Base-by-base conservation (phyloP, 495 filamentous ascomycete genomes). In the Penicillium daleae region DNA sequence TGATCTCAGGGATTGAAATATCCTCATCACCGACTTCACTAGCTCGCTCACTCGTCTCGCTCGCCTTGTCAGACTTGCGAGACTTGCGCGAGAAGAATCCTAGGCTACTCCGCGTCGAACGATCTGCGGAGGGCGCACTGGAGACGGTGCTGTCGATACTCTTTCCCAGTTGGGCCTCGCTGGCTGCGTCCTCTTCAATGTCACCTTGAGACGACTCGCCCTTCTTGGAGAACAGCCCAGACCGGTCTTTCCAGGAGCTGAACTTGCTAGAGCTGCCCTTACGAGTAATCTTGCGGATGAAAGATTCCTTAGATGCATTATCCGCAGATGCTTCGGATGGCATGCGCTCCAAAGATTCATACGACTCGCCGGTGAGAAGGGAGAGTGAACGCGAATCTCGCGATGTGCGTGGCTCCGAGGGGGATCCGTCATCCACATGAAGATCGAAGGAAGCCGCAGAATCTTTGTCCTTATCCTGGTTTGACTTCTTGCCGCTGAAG, bases 211-310 rank as follows among this genome's bases (percentile, higher is more conserved):
- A 73, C 19, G 82, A 74, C 54, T 83, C 80, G 19, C 82, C 84
- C 61, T 88, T 89, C 73, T 89, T 90, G 42, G 82, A 87, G 55
- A 88, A 84, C 6, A 87, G 71, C 19, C 83, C 80, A 24, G 83
- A 85, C 58, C 89, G 87, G 53, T 86, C 84, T 64, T 90, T 88
- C 64, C 88, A 90, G 6, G 89, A 84, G 68, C 87, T 89, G 75
- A 92, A 92, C 74, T 92, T 93, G 72, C 88, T 85, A 21, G 89
- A 90, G 74, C 88, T 91, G 58, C 90, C 85, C 70, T 93, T 93
- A 51, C 90, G 87, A 24, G 90, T 88, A 61, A 93, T 85, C 69
- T 91, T 90, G 61, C 87, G 83, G 63, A 88, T 85, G 42, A 92
- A 83, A 4, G 86, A 84, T 65, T 87, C 86, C 65, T 86, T 86